phyloP scores from a whole-genome alignment of 371 early-diverging fungal genomes.

The Mortierella sp. region DNA sequence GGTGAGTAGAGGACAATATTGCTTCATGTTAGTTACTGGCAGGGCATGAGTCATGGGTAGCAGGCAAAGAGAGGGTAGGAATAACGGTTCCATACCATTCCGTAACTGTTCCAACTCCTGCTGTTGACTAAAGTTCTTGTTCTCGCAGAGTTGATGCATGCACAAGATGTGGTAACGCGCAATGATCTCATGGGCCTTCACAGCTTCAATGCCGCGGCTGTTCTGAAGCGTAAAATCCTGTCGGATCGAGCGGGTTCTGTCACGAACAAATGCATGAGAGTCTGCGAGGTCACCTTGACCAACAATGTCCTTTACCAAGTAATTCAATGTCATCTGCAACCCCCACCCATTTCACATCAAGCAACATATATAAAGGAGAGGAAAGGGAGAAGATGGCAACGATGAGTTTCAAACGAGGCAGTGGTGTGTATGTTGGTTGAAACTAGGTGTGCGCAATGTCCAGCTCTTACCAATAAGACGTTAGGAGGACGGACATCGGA shows the following conservation, averaged over 20 bases:
- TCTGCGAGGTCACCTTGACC: slow-evolving; percentile 64
- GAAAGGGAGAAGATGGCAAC: too few relatives aligned
- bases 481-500: slow-evolving; percentile 90
- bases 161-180: slow-evolving; percentile 91
- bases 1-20: too few relatives aligned
- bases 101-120: slow-evolving; percentile 90
- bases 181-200: slow-evolving; percentile 83
- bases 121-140: slow-evolving; percentile 74
- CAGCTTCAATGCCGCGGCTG: slow-evolving; percentile 71
- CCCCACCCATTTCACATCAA: background rate
- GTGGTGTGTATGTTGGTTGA: too few relatives aligned
- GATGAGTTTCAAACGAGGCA: too few relatives aligned
- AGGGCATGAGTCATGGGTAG: too few relatives aligned
- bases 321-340: slow-evolving; percentile 75
- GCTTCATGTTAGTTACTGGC: too few relatives aligned
- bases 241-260: slow-evolving; percentile 88
- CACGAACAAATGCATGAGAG: slow-evolving; percentile 88
- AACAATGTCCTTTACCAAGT: slow-evolving; percentile 76
- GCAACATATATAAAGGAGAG: background rate
- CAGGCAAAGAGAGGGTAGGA: too few relatives aligned
- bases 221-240: slow-evolving; percentile 92
- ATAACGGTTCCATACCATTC: slow-evolving; percentile 77
- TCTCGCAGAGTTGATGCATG: slow-evolving; percentile 77
- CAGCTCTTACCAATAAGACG: slow-evolving; percentile 65
- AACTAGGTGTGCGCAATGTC: background rate